Base-by-base conservation (phyloP, 2,329 filamentous ascomycete species). In the Penicillium sp. region DNA sequence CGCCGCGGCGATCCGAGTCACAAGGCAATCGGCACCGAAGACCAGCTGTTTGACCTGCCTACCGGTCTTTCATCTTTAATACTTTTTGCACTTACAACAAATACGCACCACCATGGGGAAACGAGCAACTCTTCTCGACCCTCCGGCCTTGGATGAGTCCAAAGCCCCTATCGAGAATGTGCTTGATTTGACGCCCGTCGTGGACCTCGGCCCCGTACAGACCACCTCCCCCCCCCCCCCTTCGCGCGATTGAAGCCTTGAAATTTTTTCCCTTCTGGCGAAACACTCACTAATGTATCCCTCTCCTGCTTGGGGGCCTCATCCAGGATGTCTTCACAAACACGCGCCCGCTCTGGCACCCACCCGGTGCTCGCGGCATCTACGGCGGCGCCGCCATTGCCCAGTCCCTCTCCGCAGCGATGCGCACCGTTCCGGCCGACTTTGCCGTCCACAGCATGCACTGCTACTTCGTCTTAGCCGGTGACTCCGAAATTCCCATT, bases 391-490 rank as follows among this genome's bases (percentile, higher is more conserved):
- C 87, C 48, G 90, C 94, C 34, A 96, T 98, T 59, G 90, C 91
- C 41, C 91, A 97, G 76, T 90, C 81, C 62, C 84, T 96, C 26
- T 80, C 86, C 39, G 89, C 93, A 2, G 93, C 89, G 25, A 90
- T 95, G 69, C 82, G 83, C 64, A 98, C 93, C 7, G 88, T 98
- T 2, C 85, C 86, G 0, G 56, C 67, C 33, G 77, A 87, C 65
- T 96, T 95, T 70, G 80, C 84, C 50, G 83, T 93, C 43, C 93
- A 98, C 76, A 91, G 86, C 65, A 96, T 95, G 86, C 93, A 98
- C 78, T 97, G 93, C 80, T 98, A 97, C 76, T 98, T 98, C 69
- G 84, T 98, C 32, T 83, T 97, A 2, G 90, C 91, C 4, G 93
- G 93, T 27, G 87, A 91, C 63, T 78, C 82, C 9, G 82, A 86